Evolutionary conservation across 345 rosid genomes (phyloP).

Genomic region (Linum lewisii): DNA sequence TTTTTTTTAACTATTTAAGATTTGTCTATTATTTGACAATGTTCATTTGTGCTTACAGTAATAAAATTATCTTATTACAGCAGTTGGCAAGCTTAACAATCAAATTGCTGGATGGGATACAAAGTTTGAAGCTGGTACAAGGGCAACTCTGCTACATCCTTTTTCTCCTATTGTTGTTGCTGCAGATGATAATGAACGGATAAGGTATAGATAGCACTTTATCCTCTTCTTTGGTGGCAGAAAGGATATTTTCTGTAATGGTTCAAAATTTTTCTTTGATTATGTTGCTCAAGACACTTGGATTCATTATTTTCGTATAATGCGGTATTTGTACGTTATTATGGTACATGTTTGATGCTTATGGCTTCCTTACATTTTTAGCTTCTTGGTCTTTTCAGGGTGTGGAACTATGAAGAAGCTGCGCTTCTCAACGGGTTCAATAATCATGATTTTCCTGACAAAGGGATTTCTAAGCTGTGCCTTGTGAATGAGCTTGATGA

Average conservation of each 20-base stretch:
- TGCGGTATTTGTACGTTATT: background rate
- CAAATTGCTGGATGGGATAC: constrained; percentile 89
- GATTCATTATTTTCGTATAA: no score
- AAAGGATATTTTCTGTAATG: no score
- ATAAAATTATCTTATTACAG: constrained; percentile 34
- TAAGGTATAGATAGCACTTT: constrained; percentile 46
- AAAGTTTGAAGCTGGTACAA: constrained; percentile 82
- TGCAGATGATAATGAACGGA: constrained; percentile 90
- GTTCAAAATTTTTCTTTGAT: background rate
- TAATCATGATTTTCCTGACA: constrained; percentile 81
- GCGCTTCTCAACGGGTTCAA: constrained; percentile 66
- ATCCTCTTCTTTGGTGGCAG: background rate
- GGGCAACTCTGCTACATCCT: constrained; percentile 73
- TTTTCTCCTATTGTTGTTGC: constrained; percentile 88
- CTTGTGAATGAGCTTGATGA: constrained; percentile 96
- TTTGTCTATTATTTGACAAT: constrained; percentile 4
- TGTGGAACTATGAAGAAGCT: constrained; percentile 69
- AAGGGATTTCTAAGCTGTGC: constrained; percentile 90
- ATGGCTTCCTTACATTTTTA: background rate
- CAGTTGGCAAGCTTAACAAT: constrained; percentile 67
- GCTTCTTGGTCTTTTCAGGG: constrained; percentile 33
- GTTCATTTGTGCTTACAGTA: constrained; percentile 12
- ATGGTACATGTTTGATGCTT: background rate
- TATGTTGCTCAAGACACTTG: no score
- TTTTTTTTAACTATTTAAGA: constrained; percentile 2